Evolutionary conservation across 495 filamentous ascomycete genomes (phyloP).

Genomic region (Neurospora sp.): DNA sequence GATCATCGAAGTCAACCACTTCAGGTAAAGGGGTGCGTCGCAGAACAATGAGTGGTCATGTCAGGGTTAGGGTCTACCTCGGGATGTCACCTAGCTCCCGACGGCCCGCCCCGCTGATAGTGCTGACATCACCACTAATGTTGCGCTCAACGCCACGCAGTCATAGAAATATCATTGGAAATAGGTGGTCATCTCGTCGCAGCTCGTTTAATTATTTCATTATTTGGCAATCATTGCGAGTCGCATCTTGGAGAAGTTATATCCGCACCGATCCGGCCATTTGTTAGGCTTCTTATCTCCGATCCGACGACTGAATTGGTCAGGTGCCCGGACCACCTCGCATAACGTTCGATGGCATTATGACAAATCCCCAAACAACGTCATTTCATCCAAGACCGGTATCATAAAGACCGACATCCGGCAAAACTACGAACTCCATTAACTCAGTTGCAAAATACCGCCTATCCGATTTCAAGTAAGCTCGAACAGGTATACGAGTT

Average conservation of each 20-base stretch:
- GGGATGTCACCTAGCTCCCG: not conserved
- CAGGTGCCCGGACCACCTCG: not conserved
- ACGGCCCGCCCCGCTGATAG: not conserved
- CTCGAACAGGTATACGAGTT: not conserved
- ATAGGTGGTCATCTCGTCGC: not conserved
- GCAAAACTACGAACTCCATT: not conserved
- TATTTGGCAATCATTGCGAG: not conserved
- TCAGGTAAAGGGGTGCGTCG: not conserved
- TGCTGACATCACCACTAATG: not conserved
- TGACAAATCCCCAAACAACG: not conserved
- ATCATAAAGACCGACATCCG: not conserved
- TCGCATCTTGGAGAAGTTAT: not conserved
- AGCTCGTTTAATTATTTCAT: not conserved
- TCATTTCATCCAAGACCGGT: not conserved
- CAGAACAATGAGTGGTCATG: not conserved
- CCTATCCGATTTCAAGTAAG: accelerated
- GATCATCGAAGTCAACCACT: not conserved
- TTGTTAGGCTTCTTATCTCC: not conserved
- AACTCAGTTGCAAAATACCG: not conserved
- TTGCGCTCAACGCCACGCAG: not conserved
- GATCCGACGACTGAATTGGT: not conserved
- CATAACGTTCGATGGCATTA: not conserved
- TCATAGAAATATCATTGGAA: not conserved
- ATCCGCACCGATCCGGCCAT: not conserved
- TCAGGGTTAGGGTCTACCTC: not conserved